phyloP scores from a whole-genome alignment of 2,329 filamentous ascomycete genomes.

The Basipetospora chlamydospora region DNA sequence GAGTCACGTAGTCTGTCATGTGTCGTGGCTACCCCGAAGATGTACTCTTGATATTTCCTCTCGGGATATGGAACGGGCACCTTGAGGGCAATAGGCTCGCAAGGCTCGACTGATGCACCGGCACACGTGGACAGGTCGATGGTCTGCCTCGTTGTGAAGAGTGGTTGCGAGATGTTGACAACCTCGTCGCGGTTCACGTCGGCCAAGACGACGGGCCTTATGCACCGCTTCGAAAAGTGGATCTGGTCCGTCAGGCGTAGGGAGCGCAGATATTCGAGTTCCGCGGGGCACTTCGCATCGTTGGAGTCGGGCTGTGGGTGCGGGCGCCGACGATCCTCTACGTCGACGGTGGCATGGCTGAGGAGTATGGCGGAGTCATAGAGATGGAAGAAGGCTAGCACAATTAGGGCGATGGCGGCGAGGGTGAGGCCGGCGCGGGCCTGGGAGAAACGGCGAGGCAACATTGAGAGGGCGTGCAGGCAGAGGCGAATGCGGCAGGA shows the following conservation, averaged over 20 bases:
- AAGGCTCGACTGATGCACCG: constrained; percentile 12
- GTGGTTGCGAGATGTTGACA: constrained; percentile 20
- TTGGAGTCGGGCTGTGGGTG: not conserved
- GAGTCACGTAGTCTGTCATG: constrained; percentile 34
- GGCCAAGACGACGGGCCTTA: constrained; percentile 21
- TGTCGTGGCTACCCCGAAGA: constrained; percentile 43
- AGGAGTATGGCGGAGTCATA: not conserved
- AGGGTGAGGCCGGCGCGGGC: not conserved
- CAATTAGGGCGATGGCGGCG: not conserved
- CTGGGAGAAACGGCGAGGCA: too few relatives aligned
- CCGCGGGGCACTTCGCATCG: constrained; percentile 10
- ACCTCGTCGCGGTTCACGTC: constrained; percentile 22
- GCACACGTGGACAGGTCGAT: constrained; percentile 16
- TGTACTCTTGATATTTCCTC: constrained; percentile 31
- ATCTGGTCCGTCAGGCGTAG: constrained; percentile 25
- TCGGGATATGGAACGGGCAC: constrained; percentile 25
- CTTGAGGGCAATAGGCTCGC: constrained; percentile 29
- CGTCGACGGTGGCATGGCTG: not conserved
- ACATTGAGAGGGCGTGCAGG: too few relatives aligned
- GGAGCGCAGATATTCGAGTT: constrained; percentile 16
- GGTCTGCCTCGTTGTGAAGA: constrained; percentile 20
- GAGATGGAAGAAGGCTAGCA: not conserved
- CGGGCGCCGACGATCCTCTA: not conserved
- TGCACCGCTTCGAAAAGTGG: constrained; percentile 28
- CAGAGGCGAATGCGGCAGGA: too few relatives aligned